Conservation (phyloP, 2,329 filamentous ascomycete species). For the Cytospora schulzeri region DNA sequence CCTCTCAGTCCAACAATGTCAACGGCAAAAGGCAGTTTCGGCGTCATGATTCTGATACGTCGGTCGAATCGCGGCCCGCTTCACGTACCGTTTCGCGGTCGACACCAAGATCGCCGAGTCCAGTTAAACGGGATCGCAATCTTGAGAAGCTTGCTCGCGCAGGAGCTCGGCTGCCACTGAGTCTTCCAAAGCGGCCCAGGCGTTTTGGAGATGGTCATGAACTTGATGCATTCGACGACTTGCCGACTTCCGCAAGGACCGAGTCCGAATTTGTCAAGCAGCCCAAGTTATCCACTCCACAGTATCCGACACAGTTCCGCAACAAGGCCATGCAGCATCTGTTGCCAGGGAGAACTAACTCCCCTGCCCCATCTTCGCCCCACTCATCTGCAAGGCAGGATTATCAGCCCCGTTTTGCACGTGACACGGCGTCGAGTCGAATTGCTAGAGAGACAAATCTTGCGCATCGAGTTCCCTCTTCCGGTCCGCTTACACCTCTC, state of each 20-base stretch:
- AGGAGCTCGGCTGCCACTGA: constrained; percentile 66
- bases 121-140: constrained; percentile 48
- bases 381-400: constrained; percentile 53
- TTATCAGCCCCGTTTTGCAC: constrained; percentile 62
- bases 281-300: constrained; percentile 61
- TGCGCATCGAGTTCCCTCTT: constrained; percentile 60
- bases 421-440: constrained; percentile 66
- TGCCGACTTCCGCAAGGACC: constrained; percentile 80
- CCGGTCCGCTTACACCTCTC: constrained; percentile 55
- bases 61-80: constrained; percentile 57
- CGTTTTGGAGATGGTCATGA: constrained; percentile 93
- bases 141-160: constrained; percentile 45
- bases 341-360: constrained; percentile 54
- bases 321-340: constrained; percentile 60
- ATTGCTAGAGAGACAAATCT: constrained; percentile 65
- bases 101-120: constrained; percentile 62
- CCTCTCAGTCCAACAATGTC: constrained; percentile 69
- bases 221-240: constrained; percentile 89
- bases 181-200: constrained; percentile 67
- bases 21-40: constrained; percentile 75
- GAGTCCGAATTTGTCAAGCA: constrained; percentile 85
- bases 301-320: constrained; percentile 64
- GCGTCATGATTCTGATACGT: constrained; percentile 79
- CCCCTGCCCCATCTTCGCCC: constrained; percentile 56
- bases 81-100: constrained; percentile 62